Evolutionary conservation across 192 early-diverging fungal genomes (phyloP).

Genomic region (Phycomyces blakesleeanus): DNA sequence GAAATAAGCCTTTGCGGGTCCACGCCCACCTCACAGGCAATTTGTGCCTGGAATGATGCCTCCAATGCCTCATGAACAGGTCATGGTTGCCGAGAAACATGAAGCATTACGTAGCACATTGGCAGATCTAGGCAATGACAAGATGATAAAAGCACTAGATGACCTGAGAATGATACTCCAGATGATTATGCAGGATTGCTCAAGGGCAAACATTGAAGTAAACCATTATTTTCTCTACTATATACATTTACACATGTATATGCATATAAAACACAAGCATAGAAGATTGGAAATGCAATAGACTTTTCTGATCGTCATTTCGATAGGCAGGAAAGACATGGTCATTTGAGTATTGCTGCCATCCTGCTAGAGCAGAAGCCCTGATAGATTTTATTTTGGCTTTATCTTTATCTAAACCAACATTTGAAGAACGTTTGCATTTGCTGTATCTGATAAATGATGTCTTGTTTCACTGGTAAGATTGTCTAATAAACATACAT

Average conservation of each 20-base stretch:
- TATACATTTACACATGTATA: too few species aligned
- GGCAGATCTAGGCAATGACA: constrained; percentile 7
- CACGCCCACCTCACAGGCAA: not conserved
- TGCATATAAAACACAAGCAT: not conserved
- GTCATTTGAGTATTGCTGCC: constrained; percentile 43
- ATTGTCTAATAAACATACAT: too few species aligned
- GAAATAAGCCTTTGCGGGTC: not conserved
- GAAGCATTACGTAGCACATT: not conserved
- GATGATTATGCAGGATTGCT: constrained; percentile 51
- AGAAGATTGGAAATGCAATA: not conserved
- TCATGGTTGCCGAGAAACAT: not conserved
- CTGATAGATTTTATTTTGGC: constrained; percentile 39
- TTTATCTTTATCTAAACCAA: constrained; percentile 32
- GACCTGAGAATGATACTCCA: constrained; percentile 32
- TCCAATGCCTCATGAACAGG: not conserved
- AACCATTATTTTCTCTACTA: too few species aligned
- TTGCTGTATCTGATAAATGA: constrained; percentile 52
- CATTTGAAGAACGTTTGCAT: constrained; percentile 46
- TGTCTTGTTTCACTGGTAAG: constrained; percentile 47
- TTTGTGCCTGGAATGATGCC: not conserved
- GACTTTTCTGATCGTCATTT: not conserved
- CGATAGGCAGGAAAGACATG: constrained; percentile 49
- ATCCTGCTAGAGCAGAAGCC: constrained; percentile 33
- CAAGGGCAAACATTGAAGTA: constrained; percentile 54
- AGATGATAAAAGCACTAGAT: constrained; percentile 24